These are phyloP conservation scores for Hymenoscyphus albidus DNA, from an alignment of 2,329 filamentous ascomycete species.

Conservation along the genomic window DNA sequence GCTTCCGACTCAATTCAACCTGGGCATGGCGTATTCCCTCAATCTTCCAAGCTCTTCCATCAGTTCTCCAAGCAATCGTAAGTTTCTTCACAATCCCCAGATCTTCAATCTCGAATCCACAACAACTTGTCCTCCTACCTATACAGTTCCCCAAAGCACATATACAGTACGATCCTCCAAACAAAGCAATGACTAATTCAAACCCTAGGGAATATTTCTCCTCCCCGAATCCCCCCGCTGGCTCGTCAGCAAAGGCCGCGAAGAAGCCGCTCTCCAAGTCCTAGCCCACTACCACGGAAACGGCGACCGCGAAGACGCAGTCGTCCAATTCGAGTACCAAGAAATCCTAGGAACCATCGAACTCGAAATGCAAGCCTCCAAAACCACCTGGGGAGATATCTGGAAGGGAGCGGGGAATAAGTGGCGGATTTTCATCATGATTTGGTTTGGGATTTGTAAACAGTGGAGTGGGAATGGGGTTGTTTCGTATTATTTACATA, in stretches of 20 bases:
- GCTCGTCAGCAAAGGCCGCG: constrained; percentile 42
- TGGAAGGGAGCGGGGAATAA: constrained; percentile 9
- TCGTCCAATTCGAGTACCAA: constrained; percentile 37
- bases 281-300: constrained; percentile 44
- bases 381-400: constrained; percentile 19
- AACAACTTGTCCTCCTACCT: neutral
- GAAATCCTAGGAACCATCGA: constrained; percentile 41
- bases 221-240: constrained; percentile 38
- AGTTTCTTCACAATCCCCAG: neutral
- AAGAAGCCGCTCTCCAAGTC: constrained; percentile 46
- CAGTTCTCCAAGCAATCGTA: constrained; percentile 11
- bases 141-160: neutral
- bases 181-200: neutral
- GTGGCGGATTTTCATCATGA: constrained; percentile 11
- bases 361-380: constrained; percentile 30
- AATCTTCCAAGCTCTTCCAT: constrained; percentile 17
- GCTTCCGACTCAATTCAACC: constrained; percentile 17
- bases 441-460: constrained; percentile 22
- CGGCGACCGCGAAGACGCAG: constrained; percentile 34
- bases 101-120: neutral
- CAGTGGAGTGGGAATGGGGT: constrained; percentile 27
- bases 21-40: constrained; percentile 43
- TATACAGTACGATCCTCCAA: neutral
- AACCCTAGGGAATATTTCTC: constrained; percentile 27
- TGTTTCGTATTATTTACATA: constrained; percentile 37